phyloP scores from a whole-genome alignment of 2,329 filamentous ascomycete species.

The Ilyonectria robusta region DNA sequence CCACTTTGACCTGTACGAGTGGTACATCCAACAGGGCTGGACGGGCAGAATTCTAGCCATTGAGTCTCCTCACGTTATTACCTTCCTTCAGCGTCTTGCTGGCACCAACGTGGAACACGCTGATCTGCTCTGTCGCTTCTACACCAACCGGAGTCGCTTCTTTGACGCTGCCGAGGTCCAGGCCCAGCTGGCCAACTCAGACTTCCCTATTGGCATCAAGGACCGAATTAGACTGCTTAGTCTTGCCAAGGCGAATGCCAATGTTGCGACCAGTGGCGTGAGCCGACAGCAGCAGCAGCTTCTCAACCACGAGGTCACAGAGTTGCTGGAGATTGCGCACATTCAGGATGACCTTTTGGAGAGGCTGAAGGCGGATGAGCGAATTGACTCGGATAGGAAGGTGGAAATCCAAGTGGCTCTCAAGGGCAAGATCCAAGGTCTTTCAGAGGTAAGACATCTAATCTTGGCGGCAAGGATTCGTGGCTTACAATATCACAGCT shows the following conservation, averaged over 20 bases:
- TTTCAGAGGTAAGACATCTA: constrained; percentile 76
- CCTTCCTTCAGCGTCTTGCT: constrained; percentile 86
- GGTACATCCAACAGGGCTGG: constrained; percentile 91
- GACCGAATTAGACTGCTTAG: constrained; percentile 91
- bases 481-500: constrained; percentile 67
- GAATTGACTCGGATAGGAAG: constrained; percentile 76
- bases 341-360: constrained; percentile 94
- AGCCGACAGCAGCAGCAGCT: constrained; percentile 87
- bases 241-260: constrained; percentile 92
- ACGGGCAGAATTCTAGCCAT: constrained; percentile 88
- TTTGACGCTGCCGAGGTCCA: constrained; percentile 92
- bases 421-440: constrained; percentile 81
- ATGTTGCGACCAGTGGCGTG: constrained; percentile 82
- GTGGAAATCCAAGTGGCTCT: constrained; percentile 76
- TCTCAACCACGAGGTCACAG: constrained; percentile 86
- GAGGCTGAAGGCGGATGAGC: constrained; percentile 79
- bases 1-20: constrained; percentile 96
- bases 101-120: constrained; percentile 81
- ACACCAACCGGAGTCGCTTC: constrained; percentile 86
- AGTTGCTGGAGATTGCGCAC: constrained; percentile 91
- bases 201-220: constrained; percentile 84
- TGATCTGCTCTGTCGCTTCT: constrained; percentile 93
- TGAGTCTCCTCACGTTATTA: constrained; percentile 86
- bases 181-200: constrained; percentile 84
- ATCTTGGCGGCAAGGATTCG: not conserved